Conservation (phyloP, 257 asterid genomes). For the Linderniella brevidens region DNA sequence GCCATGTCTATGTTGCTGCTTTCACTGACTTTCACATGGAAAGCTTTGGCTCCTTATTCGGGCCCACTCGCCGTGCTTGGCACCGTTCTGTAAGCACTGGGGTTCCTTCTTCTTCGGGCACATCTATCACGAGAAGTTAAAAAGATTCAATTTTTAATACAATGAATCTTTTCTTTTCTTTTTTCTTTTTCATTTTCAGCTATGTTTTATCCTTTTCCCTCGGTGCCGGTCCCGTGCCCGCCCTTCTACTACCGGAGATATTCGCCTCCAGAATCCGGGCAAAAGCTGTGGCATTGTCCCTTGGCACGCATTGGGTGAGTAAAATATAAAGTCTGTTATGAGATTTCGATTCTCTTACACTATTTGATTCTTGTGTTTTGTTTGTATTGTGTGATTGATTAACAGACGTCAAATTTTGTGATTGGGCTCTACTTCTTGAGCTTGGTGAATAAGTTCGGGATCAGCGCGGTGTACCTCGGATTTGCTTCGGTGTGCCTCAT, state of each 20-base stretch:
- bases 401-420: constrained; percentile 71
- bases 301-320: constrained; percentile 94
- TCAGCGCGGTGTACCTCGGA: constrained; percentile 80
- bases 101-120: constrained; percentile 3
- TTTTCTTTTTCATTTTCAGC: constrained; percentile 19
- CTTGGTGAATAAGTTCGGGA: constrained; percentile 67
- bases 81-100: constrained; percentile 57
- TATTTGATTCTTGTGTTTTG: background rate
- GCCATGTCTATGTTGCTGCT: constrained; percentile 90
- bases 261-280: constrained; percentile 77
- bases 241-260: constrained; percentile 54
- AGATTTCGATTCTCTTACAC: background rate
- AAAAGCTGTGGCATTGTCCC: constrained; percentile 80
- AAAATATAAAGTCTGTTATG: background rate
- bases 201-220: constrained; percentile 83
- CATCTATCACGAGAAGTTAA: too few relatives aligned
- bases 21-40: constrained; percentile 69
- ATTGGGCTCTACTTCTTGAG: constrained; percentile 90
- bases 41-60: constrained; percentile 60
- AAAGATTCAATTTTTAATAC: too few relatives aligned
- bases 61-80: constrained; percentile 40
- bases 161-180: background rate
- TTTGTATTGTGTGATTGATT: constrained; percentile 6
- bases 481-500: constrained; percentile 58
- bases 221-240: constrained; percentile 99